phyloP scores from a whole-genome alignment of 352 stramenopile genomes.

The Globisporangium camurandrum region DNA sequence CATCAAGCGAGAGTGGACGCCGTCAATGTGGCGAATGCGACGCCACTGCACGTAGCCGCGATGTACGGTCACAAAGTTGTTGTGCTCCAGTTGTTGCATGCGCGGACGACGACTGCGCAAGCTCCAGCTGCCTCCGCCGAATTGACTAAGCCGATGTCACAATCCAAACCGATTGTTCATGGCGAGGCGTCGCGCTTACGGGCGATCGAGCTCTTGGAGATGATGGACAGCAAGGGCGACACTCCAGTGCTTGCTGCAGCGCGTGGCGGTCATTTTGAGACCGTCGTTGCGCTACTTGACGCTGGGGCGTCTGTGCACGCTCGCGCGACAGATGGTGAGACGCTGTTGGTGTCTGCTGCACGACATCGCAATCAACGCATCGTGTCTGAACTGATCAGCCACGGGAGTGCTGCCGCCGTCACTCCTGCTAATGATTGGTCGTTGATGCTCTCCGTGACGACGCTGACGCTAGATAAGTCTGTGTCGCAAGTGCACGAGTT shows the following conservation, averaged over 20 bases:
- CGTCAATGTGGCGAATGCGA: not conserved
- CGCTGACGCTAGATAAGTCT: slow-evolving; percentile 1
- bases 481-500: not conserved
- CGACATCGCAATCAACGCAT: not conserved
- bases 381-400: slow-evolving; percentile 1
- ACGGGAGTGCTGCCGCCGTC: no score
- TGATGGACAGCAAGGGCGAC: not conserved
- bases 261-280: not conserved
- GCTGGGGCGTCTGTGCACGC: not conserved
- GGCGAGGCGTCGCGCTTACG: no score
- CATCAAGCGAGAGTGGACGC: not conserved
- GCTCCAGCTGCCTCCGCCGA: no score
- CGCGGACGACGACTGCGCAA: not conserved
- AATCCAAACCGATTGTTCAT: no score
- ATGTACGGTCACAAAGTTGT: not conserved
- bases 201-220: not conserved
- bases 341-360: slow-evolving; percentile 5
- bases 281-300: not conserved
- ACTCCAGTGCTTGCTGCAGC: slow-evolving; percentile 1
- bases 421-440: not conserved
- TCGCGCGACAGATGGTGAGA: slow-evolving; percentile 7
- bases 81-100: not conserved
- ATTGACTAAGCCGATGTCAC: no score
- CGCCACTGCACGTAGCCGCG: not conserved
- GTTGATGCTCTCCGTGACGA: not conserved